Percentiles rank a stretch among this genome's conserved stretches.
Evolutionary conservation across 208 protist species (phyloP).

Genomic region (Leptomonas pyrrhocoris): DNA sequence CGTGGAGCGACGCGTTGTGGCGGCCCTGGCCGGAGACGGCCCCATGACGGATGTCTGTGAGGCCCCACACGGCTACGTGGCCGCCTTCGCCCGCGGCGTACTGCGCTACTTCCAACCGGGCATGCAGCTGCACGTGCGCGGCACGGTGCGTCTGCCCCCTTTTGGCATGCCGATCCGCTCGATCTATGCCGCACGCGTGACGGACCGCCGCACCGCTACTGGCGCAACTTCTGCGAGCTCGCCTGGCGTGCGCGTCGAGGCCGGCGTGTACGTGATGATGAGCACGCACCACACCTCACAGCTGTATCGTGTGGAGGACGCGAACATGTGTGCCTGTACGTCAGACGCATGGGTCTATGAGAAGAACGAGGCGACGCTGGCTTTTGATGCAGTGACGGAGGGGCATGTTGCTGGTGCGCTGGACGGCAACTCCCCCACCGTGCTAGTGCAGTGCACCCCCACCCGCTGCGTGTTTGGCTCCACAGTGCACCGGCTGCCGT

Average conservation of each 20-base stretch:
- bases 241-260: not conserved
- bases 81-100: conserved; percentile 38
- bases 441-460: conserved; percentile 35
- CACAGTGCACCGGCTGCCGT: conserved; percentile 11
- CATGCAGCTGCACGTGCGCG: conserved; percentile 29
- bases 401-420: too few relatives aligned
- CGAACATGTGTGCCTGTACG: conserved; percentile 1
- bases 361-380: conserved; percentile 28
- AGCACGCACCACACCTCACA: conserved; percentile 27
- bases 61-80: conserved; percentile 43
- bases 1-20: conserved; percentile 45
- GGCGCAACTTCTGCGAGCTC: not conserved
- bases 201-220: conserved; percentile 1
- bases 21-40: conserved; percentile 40
- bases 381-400: conserved; percentile 11
- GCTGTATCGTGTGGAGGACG: conserved; percentile 21
- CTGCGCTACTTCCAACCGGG: conserved; percentile 35
- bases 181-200: conserved; percentile 2
- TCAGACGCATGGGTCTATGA: conserved; percentile 20
- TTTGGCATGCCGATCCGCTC: conserved; percentile 7
- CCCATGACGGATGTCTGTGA: conserved; percentile 69
- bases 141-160: conserved; percentile 16
- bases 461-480: conserved; percentile 13
- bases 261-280: conserved; percentile 31
- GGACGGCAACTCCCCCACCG: not conserved